phyloP scores from a whole-genome alignment of 2,329 filamentous ascomycete genomes.

The Diplodia scrobiculata region DNA sequence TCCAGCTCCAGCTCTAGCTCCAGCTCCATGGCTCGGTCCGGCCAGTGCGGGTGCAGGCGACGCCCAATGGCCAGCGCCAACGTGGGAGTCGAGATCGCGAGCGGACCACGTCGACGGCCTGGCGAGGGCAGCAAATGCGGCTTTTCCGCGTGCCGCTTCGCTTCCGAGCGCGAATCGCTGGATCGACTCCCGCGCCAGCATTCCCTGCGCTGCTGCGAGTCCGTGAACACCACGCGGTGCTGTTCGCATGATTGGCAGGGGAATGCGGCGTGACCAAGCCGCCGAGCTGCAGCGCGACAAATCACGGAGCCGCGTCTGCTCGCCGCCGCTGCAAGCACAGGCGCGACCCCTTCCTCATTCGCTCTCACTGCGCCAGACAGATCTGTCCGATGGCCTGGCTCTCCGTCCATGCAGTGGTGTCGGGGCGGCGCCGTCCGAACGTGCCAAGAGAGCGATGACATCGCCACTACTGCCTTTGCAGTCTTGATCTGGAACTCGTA shows the following conservation, averaged over 20 bases:
- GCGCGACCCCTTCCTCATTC: slow-evolving; percentile 12
- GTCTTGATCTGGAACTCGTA: slow-evolving; percentile 10
- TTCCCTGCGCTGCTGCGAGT: slow-evolving; percentile 17
- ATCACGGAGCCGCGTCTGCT: slow-evolving; percentile 12
- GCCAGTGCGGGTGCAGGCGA: not conserved
- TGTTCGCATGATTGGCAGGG: slow-evolving; percentile 25
- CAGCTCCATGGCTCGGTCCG: too few relatives aligned
- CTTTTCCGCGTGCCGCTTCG: slow-evolving; percentile 4
- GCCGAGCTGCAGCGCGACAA: slow-evolving; percentile 1
- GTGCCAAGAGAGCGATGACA: slow-evolving; percentile 13
- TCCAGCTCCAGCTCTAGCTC: too few relatives aligned
- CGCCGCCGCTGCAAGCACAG: not conserved
- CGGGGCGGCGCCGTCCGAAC: slow-evolving; percentile 11
- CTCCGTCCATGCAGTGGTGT: slow-evolving; percentile 17
- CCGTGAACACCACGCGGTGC: slow-evolving; percentile 22
- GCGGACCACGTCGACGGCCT: slow-evolving; percentile 3
- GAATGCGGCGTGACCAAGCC: slow-evolving; percentile 19
- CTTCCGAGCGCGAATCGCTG: slow-evolving; percentile 20
- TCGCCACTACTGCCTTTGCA: not conserved
- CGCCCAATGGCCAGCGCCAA: slow-evolving; percentile 15
- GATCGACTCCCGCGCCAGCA: slow-evolving; percentile 23
- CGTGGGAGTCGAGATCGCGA: not conserved
- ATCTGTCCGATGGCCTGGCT: slow-evolving; percentile 26
- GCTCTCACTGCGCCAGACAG: slow-evolving; percentile 11
- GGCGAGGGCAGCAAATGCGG: slow-evolving; percentile 15